Conservation (phyloP, 148 eudicot species). For the Camellia japonica region DNA sequence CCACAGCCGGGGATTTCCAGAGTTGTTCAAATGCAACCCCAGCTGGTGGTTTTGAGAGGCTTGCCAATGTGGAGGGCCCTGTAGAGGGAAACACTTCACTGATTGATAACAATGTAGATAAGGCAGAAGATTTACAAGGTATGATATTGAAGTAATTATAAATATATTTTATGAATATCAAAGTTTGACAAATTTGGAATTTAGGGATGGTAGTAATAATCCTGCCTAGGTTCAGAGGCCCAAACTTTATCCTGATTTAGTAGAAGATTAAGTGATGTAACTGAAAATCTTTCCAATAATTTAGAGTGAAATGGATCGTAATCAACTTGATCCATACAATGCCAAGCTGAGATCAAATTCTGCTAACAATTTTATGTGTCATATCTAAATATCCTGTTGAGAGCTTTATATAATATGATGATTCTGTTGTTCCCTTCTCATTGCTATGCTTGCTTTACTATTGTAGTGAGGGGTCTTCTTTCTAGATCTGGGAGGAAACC, state of each 20-base stretch:
- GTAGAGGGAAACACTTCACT: constrained; percentile 47
- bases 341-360: neutral
- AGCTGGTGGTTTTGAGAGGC: constrained; percentile 37
- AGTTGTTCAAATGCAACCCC: constrained; percentile 33
- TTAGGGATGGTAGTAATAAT: neutral
- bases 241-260: neutral
- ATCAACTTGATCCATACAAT: neutral
- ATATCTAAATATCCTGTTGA: constrained; percentile 2
- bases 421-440: constrained; percentile 9
- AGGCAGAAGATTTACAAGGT: constrained; percentile 67
- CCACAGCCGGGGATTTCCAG: constrained; percentile 41
- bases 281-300: neutral
- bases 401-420: neutral
- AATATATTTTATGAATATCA: neutral
- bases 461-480: constrained; percentile 50
- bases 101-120: constrained; percentile 49
- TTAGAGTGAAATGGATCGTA: neutral
- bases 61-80: constrained; percentile 39
- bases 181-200: neutral
- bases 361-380: neutral
- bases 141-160: constrained; percentile 8
- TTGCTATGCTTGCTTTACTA: constrained; percentile 10
- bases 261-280: no score
- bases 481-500: constrained; percentile 54
- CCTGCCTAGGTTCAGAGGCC: constrained; percentile 1